Base-by-base conservation (phyloP, 192 early-diverging fungal species). In the Coemansia sp. region DNA sequence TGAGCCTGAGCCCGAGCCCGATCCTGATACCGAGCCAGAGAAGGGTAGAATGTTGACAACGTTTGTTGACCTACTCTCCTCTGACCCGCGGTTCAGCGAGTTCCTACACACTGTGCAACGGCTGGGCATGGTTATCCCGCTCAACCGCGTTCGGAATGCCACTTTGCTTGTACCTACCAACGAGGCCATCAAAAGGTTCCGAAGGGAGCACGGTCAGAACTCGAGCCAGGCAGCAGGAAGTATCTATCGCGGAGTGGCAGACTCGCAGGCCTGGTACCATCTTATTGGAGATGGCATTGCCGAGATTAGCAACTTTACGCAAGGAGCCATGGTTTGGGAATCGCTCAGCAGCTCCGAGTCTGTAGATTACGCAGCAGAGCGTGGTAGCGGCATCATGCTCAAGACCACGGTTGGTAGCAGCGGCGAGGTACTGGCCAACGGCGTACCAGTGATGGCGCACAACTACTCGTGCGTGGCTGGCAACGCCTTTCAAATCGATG, bases 161-260 rank as follows among this genome's bases (percentile, higher is more conserved):
- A 88, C 87, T 18, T 69, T 88, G 31, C 77, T 88, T 64, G 87
- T 85, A 25, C 87, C 86, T 33, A 83, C 79, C 11, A 86, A 88
- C 72, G 76, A 77, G 16, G 87, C 87, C 1, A 65, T 88, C 11
- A 48, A 45, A 33, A 39, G 26, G 16, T 83, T 76, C 60, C 53
- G 75, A 18, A 62, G 70, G 42, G 71, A 77, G 41, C 68, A 70
- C 20, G 61, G 48, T 6, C 35, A 69, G n/a, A 59, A 63, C 31
- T 23, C 45, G 0, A 59, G 53, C 18, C 53, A 52, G 12, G 48
- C 64, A 6, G 41, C 45, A 2, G 75, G 65, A 16, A 59, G 47
- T 18, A 52, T 66, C 11, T 79, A 77, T 47, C 72, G 70, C 16
- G 69, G 73, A 21, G 50, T 84, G n/a, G 57, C 77, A 0, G 77